phyloP scores from a whole-genome alignment of 2,329 filamentous ascomycete species.

The Cercospora zeae-maydis region DNA sequence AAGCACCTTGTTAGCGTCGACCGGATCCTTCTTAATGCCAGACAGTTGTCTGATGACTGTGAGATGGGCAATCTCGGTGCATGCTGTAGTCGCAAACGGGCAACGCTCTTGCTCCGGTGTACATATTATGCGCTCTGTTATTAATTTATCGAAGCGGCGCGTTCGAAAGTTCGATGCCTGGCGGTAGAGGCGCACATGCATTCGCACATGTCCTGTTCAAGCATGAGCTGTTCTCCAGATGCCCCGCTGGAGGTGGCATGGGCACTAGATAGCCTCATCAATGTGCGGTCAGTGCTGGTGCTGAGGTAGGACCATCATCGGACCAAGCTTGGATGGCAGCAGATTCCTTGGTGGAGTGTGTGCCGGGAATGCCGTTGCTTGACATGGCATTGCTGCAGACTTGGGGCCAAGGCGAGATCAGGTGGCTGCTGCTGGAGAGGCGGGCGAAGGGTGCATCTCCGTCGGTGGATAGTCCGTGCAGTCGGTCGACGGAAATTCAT shows the following conservation, averaged over 20 bases:
- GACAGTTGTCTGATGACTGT: neutral
- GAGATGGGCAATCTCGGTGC: slow-evolving; percentile 15
- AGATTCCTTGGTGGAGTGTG: neutral
- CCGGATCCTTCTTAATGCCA: neutral
- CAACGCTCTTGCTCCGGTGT: slow-evolving; percentile 1
- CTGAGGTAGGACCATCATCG: neutral
- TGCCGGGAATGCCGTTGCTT: neutral
- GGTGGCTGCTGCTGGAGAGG: neutral
- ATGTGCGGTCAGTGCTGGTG: neutral
- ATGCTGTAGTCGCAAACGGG: too few species aligned
- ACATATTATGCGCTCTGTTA: neutral
- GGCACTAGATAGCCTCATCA: neutral
- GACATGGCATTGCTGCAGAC: neutral
- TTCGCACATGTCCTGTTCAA: neutral
- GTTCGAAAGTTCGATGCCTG: neutral
- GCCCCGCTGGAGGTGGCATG: neutral
- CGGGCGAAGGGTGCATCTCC: neutral
- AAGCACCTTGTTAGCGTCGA: neutral
- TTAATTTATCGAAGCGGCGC: neutral
- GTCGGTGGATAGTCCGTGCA: neutral
- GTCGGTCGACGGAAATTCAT: slow-evolving; percentile 11
- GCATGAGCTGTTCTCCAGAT: neutral
- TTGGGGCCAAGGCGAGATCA: neutral
- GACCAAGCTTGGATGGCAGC: neutral
- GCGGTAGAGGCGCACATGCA: neutral